Evolutionary conservation across 371 early-diverging fungal species (phyloP).

Genomic region (Rhizomucor pusillus): DNA sequence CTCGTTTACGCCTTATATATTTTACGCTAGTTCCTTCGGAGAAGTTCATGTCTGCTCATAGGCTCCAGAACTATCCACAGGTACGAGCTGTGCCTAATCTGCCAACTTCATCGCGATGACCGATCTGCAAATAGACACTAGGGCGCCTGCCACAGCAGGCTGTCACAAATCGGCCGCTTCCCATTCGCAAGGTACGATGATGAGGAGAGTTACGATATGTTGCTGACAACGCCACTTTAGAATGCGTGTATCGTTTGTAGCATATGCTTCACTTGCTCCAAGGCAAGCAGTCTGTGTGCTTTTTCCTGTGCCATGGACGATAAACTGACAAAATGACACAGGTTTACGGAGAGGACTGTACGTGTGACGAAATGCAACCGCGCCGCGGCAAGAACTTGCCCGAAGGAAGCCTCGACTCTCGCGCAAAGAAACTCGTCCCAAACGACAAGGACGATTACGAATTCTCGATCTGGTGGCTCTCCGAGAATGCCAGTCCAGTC

Average conservation of each 20-base stretch:
- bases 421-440: constrained; percentile 43
- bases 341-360: constrained; percentile 45
- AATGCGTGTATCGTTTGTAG: constrained; percentile 54
- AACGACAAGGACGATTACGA: constrained; percentile 45
- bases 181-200: constrained; percentile 29
- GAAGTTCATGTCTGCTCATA: no score
- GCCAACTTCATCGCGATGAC: constrained; percentile 4
- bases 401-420: constrained; percentile 40
- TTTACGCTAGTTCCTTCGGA: no score
- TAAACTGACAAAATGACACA: constrained; percentile 8
- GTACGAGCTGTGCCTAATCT: not conserved
- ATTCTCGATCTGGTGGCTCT: constrained; percentile 44
- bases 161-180: constrained; percentile 15
- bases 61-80: no score
- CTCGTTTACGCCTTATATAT: no score
- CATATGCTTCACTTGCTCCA: constrained; percentile 50
- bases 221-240: constrained; percentile 14
- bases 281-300: constrained; percentile 18
- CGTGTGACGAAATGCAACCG: constrained; percentile 45
- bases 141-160: constrained; percentile 8
- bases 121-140: constrained; percentile 1
- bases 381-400: constrained; percentile 51
- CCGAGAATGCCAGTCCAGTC: constrained; percentile 38
- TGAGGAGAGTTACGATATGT: constrained; percentile 3
- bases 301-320: not conserved